A percentile compares a stretch with the other conserved stretches of the same genome.
Conservation (phyloP, 164 flowering plant genomes). For the Brasenia schreberi region DNA sequence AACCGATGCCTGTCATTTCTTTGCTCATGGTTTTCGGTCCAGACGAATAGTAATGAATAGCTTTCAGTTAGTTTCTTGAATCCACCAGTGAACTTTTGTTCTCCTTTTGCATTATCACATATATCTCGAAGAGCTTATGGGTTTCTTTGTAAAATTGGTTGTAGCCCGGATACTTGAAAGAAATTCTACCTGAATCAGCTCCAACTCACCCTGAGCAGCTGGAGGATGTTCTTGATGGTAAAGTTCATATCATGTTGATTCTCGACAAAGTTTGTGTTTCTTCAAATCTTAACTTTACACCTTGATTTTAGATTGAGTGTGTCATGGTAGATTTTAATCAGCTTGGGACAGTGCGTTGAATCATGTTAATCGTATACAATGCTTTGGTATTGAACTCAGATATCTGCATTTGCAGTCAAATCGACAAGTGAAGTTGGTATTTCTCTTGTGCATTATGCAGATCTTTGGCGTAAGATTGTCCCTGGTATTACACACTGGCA, state of each 20-base stretch:
- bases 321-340: no score
- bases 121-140: neutral
- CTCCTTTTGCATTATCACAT: neutral
- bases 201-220: slow-evolving; percentile 64
- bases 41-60: no score
- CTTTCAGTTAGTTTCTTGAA: no score
- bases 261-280: no score
- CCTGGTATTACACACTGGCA: slow-evolving; percentile 99
- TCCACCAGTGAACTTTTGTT: no score
- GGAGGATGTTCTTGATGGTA: slow-evolving; percentile 66
- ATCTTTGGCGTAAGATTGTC: slow-evolving; percentile 59
- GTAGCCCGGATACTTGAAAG: slow-evolving; percentile 83
- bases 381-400: no score
- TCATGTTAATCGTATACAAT: no score
- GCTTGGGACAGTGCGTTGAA: no score
- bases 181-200: slow-evolving; percentile 73
- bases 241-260: slow-evolving; percentile 8
- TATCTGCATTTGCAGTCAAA: neutral
- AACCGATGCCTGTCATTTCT: no score
- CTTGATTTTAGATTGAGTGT: no score
- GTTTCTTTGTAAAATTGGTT: slow-evolving; percentile 1
- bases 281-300: no score
- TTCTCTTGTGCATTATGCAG: slow-evolving; percentile 22
- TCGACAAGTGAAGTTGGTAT: neutral
- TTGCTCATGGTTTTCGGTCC: no score